Evolutionary conservation across 1,284 basidiomycete species (phyloP), one percentile per base, ranked within the genome.

Genomic region (Microbotryum intermedium): DNA sequence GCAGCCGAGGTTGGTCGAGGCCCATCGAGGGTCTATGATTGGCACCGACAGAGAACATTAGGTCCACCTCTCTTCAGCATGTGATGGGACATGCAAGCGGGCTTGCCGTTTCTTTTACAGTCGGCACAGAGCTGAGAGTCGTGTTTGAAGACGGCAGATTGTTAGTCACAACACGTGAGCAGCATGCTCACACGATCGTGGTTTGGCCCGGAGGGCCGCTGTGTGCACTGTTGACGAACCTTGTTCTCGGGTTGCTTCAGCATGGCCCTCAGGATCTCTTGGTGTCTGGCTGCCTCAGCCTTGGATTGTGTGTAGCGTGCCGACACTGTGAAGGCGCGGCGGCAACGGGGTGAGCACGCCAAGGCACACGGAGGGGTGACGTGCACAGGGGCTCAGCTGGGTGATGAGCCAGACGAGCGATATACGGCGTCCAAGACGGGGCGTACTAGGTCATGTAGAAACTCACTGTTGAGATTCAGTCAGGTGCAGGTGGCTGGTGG

Each of bases 161-260:
- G 47, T 30, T 30, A 44, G 42, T 49, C 5, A 26, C 52, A 20
- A 57, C 18, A 20, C 7, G 8, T 16, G 45, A n/a, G 34, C 34
- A 16, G 53, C 55, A 43, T 51, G 28, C 26, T 16, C 50, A 13
- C n/a, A n/a, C n/a, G n/a, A n/a, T n/a, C 26, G n/a, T 30, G 6
- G 13, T 26, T 9, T 39, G 10, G 3, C 16, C 29, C 26, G 29
- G 43, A 20, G 26, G 43, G 52, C 60, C 59, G 67, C 65, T 68
- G 72, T 72, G 61, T 75, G 34, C 34, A 39, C 18, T 39, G 74
- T 13, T 70, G 72, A 70, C 93, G 97, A 23, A 86, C 76, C 77
- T 94, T 97, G 79, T 97, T 98, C 68, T 94, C 91, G 25, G 89
- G 86, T 53, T 79, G 79, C 74, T 88, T 92, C 57, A 95, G 82